Evolutionary conservation across 1,139 yeast species (phyloP).

Genomic region (Diutina neorugosa): DNA sequence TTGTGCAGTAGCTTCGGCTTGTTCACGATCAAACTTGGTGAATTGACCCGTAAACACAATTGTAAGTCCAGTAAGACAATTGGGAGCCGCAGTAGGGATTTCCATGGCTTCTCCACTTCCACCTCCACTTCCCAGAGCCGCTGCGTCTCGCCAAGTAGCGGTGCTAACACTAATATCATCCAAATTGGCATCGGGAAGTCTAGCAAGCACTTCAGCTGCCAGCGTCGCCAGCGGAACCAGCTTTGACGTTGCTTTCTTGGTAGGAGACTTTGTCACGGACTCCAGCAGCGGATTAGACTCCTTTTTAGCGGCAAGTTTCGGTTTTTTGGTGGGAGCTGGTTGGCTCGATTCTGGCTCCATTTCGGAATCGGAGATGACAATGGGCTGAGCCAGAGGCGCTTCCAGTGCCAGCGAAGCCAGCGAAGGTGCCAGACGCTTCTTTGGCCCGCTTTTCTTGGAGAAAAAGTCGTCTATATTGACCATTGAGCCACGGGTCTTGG

Average conservation of each 20-base stretch:
- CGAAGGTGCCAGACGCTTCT: background rate
- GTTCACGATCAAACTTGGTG: slow-evolving; percentile 67
- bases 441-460: background rate
- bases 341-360: background rate
- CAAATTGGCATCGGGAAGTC: background rate
- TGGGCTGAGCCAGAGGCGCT: background rate
- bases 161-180: background rate
- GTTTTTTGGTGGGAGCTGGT: background rate
- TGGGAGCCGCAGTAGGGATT: slow-evolving; percentile 65
- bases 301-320: background rate
- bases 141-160: background rate
- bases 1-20: slow-evolving; percentile 66
- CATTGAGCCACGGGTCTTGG: background rate
- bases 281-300: background rate
- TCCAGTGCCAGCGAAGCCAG: background rate
- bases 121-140: background rate
- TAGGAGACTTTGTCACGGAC: background rate
- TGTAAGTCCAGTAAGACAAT: slow-evolving; percentile 77
- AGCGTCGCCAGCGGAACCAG: background rate
- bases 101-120: background rate
- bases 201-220: background rate
- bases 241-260: background rate
- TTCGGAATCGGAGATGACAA: background rate
- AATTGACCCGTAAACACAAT: slow-evolving; percentile 89
- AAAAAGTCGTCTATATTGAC: slow-evolving; percentile 1